Percentiles rank a stretch among this genome's conserved stretches.
phyloP scores from a whole-genome alignment of 352 stramenopile species.

The Pythium rishiriense region DNA sequence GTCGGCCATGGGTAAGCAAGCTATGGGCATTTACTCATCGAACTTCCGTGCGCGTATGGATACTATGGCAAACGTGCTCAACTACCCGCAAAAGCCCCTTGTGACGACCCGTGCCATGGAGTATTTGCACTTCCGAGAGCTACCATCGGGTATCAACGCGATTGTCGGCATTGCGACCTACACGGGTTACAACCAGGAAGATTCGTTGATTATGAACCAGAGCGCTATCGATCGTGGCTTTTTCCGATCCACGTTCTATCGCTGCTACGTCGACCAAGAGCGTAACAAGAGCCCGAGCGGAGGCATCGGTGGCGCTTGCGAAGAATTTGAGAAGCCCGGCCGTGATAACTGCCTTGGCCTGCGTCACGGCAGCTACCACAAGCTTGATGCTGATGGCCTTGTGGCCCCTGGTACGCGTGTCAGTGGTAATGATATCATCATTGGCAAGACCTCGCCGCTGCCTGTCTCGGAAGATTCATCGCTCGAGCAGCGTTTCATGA shows the following conservation, averaged over 20 bases:
- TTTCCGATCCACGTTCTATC: slow-evolving; percentile 99
- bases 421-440: slow-evolving; percentile 98
- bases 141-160: slow-evolving; percentile 99
- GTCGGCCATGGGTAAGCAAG: slow-evolving; percentile 99
- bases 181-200: slow-evolving; percentile 98
- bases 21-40: slow-evolving; percentile 98
- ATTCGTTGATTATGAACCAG: slow-evolving; percentile 99
- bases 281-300: slow-evolving; percentile 84
- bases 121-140: slow-evolving; percentile 97
- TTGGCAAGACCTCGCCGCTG: slow-evolving; percentile 97
- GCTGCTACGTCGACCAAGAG: slow-evolving; percentile 97
- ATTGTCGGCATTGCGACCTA: slow-evolving; percentile 90
- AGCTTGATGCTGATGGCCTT: slow-evolving; percentile 98
- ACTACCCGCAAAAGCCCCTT: slow-evolving; percentile 99
- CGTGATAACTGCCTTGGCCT: slow-evolving; percentile 94
- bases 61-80: slow-evolving; percentile 99
- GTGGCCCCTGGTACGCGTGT: slow-evolving; percentile 96
- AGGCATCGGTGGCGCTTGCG: slow-evolving; percentile 62
- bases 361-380: slow-evolving; percentile 97
- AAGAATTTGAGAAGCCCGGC: slow-evolving; percentile 96
- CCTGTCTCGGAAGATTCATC: slow-evolving; percentile 78
- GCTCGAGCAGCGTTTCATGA: slow-evolving; percentile 91
- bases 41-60: slow-evolving; percentile 99
- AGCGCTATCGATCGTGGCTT: slow-evolving; percentile 98
- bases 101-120: slow-evolving; percentile 99